phyloP scores from a whole-genome alignment of 2,329 filamentous ascomycete species.

The Fusarium lateritium region DNA sequence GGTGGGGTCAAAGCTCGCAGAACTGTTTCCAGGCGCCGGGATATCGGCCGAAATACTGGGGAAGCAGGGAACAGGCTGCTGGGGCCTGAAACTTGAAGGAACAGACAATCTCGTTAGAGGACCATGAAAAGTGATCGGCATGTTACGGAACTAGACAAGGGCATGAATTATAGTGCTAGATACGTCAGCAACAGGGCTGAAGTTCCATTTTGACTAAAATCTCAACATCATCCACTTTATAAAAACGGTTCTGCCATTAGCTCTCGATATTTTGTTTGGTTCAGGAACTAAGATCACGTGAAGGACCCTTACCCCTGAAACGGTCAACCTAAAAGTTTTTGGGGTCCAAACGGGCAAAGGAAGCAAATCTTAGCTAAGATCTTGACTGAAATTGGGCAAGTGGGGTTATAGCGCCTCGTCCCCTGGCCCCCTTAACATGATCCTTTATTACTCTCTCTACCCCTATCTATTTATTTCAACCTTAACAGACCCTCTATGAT shows the following conservation, averaged over 20 bases:
- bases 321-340: slow-evolving; percentile 8
- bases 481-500: background rate
- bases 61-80: background rate
- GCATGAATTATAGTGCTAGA: background rate
- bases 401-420: slow-evolving; percentile 12
- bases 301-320: slow-evolving; percentile 1
- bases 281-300: slow-evolving; percentile 9
- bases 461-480: slow-evolving; percentile 11
- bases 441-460: slow-evolving; percentile 23
- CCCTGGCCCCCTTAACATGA: slow-evolving; percentile 20
- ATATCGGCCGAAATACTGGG: slow-evolving; percentile 9
- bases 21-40: background rate
- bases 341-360: background rate
- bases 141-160: slow-evolving; percentile 6
- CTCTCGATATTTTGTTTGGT: background rate
- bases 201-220: slow-evolving; percentile 12
- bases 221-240: slow-evolving; percentile 8
- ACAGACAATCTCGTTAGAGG: slow-evolving; percentile 22
- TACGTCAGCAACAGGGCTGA: slow-evolving; percentile 30
- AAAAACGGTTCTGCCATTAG: background rate
- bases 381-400: slow-evolving; percentile 21
- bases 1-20: background rate
- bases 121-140: slow-evolving; percentile 15
- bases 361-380: slow-evolving; percentile 17
- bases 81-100: slow-evolving; percentile 26